phyloP scores from a whole-genome alignment of 2,329 filamentous ascomycete genomes.

The Plectosphaerella sp. region DNA sequence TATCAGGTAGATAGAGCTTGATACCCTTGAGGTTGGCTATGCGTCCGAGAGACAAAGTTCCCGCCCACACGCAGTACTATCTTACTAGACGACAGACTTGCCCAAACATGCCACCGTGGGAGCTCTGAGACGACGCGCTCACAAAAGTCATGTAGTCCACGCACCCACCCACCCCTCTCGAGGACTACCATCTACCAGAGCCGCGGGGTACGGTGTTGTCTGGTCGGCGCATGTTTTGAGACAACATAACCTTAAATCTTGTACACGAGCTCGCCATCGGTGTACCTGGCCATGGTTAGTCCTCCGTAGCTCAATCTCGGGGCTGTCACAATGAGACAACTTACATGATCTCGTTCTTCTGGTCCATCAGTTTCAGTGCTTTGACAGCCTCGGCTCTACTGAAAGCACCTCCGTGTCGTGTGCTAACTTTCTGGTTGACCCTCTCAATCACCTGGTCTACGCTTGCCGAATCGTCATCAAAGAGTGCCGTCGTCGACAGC shows the following conservation, averaged over 20 bases:
- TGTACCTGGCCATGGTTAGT: constrained; percentile 35
- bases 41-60: too few relatives aligned
- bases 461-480: constrained; percentile 78
- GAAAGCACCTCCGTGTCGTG: constrained; percentile 55
- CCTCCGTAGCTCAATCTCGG: too few relatives aligned
- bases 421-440: constrained; percentile 68
- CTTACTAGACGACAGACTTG: too few relatives aligned
- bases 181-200: too few relatives aligned
- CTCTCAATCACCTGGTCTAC: constrained; percentile 71
- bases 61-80: too few relatives aligned
- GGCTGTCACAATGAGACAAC: constrained; percentile 28
- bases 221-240: too few relatives aligned
- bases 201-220: too few relatives aligned
- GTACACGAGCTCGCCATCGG: constrained; percentile 63
- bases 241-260: constrained; percentile 47
- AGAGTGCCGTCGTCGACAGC: constrained; percentile 76
- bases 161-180: too few relatives aligned
- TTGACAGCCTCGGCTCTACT: constrained; percentile 66
- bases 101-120: too few relatives aligned
- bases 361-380: constrained; percentile 75
- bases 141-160: too few relatives aligned
- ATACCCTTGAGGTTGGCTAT: background rate
- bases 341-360: constrained; percentile 89
- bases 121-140: too few relatives aligned
- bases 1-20: background rate